Base-by-base conservation (phyloP, 331 rosid genomes). In the Quercus phellos region DNA sequence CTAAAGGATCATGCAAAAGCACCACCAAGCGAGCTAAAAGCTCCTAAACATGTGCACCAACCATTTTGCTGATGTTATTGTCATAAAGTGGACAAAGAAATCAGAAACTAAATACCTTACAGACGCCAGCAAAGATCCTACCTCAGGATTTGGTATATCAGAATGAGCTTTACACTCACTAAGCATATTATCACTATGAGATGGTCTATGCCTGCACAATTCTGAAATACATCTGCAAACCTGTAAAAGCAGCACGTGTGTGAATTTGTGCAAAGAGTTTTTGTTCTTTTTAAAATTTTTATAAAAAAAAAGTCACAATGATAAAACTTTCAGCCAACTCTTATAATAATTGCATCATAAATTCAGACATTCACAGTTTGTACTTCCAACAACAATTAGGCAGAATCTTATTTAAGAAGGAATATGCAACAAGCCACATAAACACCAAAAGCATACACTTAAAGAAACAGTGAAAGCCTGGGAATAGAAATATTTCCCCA, bases 161-260 rank as follows among this genome's bases (percentile, higher is more conserved):
- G 84, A 74, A 82, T 81, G 94, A 60, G 89, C 85, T 88, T 88
- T 92, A 80, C 97, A 94, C 84, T 90, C 97, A 51, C 84, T 84
- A 78, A 90, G 75, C 91, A 94, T 88, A 81, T 79, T 87, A 85
- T 75, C 82, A 16, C 89, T 84, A 75, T 83, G 80, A 81, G 88
- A 82, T 53, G 82, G 86, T 75, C 89, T 84, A 87, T 90, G 95
- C 80, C 95, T 87, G 88, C 92, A 92, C 85, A 94, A 82, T 79
- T 92, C 99, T 9, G 99, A 89, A 84, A 94, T 89, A 86, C 97
- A 94, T 78, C 97, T 89, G 90, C 97, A 94, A 68, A 94, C 97
- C 99, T 94, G 88, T 75, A 89, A 80, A 66, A 77, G 79, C 63
- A 78, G 35, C 77, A 56, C 21, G 34, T 55, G 78, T 73, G 78